Percentiles rank a stretch among this genome's conserved stretches.
Evolutionary conservation across 495 filamentous ascomycete species (phyloP).

Genomic region (Lophiostoma macrostomum): DNA sequence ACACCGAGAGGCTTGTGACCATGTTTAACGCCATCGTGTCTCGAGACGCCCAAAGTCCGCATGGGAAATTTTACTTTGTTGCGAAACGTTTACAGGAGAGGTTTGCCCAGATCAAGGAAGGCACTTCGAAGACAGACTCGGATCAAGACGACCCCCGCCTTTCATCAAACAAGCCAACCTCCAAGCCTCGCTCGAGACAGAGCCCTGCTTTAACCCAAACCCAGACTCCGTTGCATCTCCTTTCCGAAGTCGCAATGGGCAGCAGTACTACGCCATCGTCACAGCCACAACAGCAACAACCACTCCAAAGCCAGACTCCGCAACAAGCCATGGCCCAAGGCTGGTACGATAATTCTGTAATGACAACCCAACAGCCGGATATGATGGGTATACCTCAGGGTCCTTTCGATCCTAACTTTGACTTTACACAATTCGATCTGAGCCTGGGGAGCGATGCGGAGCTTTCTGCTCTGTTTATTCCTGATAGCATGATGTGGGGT

Average conservation of each 20-base stretch:
- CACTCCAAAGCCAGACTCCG: slow-evolving; percentile 1
- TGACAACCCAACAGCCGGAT: slow-evolving; percentile 7
- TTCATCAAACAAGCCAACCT: neutral
- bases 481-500: slow-evolving; percentile 25
- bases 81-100: slow-evolving; percentile 69
- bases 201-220: slow-evolving; percentile 13
- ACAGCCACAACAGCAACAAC: slow-evolving; percentile 12
- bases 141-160: slow-evolving; percentile 1
- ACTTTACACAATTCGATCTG: slow-evolving; percentile 27
- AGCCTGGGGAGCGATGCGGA: slow-evolving; percentile 25
- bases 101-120: slow-evolving; percentile 49
- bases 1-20: slow-evolving; percentile 64
- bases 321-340: slow-evolving; percentile 5
- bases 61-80: slow-evolving; percentile 74
- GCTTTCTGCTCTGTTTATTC: slow-evolving; percentile 29
- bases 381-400: slow-evolving; percentile 13
- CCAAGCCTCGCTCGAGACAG: slow-evolving; percentile 10
- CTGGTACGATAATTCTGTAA: slow-evolving; percentile 23
- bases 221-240: slow-evolving; percentile 32
- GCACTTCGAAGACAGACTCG: slow-evolving; percentile 5
- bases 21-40: slow-evolving; percentile 64
- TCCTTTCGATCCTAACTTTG: slow-evolving; percentile 27
- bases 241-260: slow-evolving; percentile 36
- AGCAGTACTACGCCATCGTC: slow-evolving; percentile 13
- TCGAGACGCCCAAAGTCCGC: slow-evolving; percentile 63